phyloP scores from a whole-genome alignment of 1,284 basidiomycete species.

The Rhizopogon parksii region DNA sequence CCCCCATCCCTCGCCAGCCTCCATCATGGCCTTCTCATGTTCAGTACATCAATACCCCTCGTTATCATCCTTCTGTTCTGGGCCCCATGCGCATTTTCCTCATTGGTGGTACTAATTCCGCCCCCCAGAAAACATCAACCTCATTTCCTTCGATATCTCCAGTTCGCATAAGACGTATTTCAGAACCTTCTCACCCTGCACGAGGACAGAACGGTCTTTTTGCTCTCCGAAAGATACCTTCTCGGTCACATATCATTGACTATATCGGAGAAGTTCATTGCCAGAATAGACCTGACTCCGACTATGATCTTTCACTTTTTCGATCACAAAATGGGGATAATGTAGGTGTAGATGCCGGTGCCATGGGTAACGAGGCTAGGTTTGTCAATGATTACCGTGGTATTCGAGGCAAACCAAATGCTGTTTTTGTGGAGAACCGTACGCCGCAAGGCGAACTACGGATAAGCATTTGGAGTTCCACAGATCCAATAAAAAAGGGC shows the following conservation, averaged over 20 bases:
- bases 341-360: slow-evolving; percentile 69
- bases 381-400: slow-evolving; percentile 89
- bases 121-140: slow-evolving; percentile 14
- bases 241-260: slow-evolving; percentile 65
- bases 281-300: slow-evolving; percentile 60
- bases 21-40: slow-evolving; percentile 47
- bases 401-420: slow-evolving; percentile 61
- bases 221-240: slow-evolving; percentile 61
- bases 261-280: slow-evolving; percentile 84
- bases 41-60: slow-evolving; percentile 36
- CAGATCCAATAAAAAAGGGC: slow-evolving; percentile 63
- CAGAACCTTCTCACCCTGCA: slow-evolving; percentile 61
- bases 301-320: slow-evolving; percentile 83
- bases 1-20: slow-evolving; percentile 22
- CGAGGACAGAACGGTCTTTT: slow-evolving; percentile 79
- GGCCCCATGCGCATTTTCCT: slow-evolving; percentile 30
- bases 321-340: slow-evolving; percentile 47
- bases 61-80: slow-evolving; percentile 51
- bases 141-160: slow-evolving; percentile 20
- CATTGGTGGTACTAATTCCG: slow-evolving; percentile 13
- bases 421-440: slow-evolving; percentile 60
- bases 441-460: slow-evolving; percentile 56
- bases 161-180: slow-evolving; percentile 40
- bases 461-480: slow-evolving; percentile 70
- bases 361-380: slow-evolving; percentile 77